These are phyloP conservation scores for Aspergillus haitiensis DNA, from an alignment of 495 filamentous ascomycete species.

Conservation along the genomic window DNA sequence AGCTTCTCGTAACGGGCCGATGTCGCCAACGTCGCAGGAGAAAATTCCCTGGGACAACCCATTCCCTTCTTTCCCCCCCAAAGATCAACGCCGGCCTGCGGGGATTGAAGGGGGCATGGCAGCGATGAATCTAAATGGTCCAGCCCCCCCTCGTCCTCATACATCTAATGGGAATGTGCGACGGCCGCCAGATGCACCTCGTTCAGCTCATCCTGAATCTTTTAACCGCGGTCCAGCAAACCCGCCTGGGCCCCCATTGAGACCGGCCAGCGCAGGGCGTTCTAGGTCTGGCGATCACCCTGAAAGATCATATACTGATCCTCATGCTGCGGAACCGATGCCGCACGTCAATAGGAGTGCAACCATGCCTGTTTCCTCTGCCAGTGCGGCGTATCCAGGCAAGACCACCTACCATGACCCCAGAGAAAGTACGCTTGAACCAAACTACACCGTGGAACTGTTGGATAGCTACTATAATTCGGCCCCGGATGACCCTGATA, in stretches of 20 bases:
- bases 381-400: slow-evolving; percentile 31
- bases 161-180: slow-evolving; percentile 33
- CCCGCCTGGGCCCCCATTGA: slow-evolving; percentile 26
- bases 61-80: slow-evolving; percentile 63
- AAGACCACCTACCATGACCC: slow-evolving; percentile 38
- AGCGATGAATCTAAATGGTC: slow-evolving; percentile 55
- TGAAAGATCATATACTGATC: slow-evolving; percentile 33
- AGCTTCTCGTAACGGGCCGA: slow-evolving; percentile 32
- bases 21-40: slow-evolving; percentile 48
- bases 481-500: slow-evolving; percentile 51
- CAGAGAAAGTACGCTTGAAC: slow-evolving; percentile 18
- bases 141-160: slow-evolving; percentile 37
- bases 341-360: slow-evolving; percentile 37
- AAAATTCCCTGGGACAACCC: slow-evolving; percentile 62
- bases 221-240: slow-evolving; percentile 27
- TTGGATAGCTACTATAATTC: slow-evolving; percentile 45
- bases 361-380: slow-evolving; percentile 35
- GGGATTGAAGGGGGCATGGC: slow-evolving; percentile 56
- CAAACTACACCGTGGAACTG: slow-evolving; percentile 33
- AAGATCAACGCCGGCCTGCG: slow-evolving; percentile 24
- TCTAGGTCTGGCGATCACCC: slow-evolving; percentile 22
- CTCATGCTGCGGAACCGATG: slow-evolving; percentile 33
- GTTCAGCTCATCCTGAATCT: slow-evolving; percentile 31
- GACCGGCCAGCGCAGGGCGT: slow-evolving; percentile 32
- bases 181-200: slow-evolving; percentile 33